Evolutionary conservation across 768 basidiomycete genomes (phyloP), one percentile per base, ranked within the genome.

Genomic region (Suillus bovinus): DNA sequence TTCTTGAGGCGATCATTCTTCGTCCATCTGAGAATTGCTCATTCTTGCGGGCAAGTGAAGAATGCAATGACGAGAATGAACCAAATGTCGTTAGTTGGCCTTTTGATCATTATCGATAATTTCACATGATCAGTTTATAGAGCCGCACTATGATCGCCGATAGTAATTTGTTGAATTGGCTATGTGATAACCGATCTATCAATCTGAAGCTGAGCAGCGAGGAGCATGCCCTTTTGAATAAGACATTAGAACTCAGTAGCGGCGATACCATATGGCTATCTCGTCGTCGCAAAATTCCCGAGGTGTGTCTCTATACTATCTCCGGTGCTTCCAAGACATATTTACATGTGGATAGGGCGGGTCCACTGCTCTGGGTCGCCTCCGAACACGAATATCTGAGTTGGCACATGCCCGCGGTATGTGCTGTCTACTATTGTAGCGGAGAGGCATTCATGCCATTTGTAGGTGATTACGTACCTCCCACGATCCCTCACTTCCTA

Each of bases 351-450:
- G 62, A 50, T 73, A 96, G 93, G 94, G 94, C 67, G 93, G 92
- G 59, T 93, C 91, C 68, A 96, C 94, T 3, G 78, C 85, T 8
- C 79, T 98, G 55, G 95, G 95, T 49, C 82, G 84, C 64, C 69
- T 87, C 61, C 84, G 91, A 63, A 79, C 89, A 39, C 82, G 81
- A 58, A 77, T 96, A 58, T 82, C 84, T 29, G 88, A 91, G 63
- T 72, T 80, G 46, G 90, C 93, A 4, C 85, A 88, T 65, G 74
- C 77, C 56, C 82, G 82, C 62, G 89, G 92, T 91, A 61, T 24
- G 78, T 70, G 39, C 44, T 63, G 70, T 63, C 60, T 46, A 47
- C 64, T 61, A 55, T 50, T 58, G 42, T 47, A 16, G 41, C 38
- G 58, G 44, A 47, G 41, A 38, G 54, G 60, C 38, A 41, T 60